Evolutionary conservation across 371 early-diverging fungal species (phyloP).

Genomic region (Rhizopus delemar): DNA sequence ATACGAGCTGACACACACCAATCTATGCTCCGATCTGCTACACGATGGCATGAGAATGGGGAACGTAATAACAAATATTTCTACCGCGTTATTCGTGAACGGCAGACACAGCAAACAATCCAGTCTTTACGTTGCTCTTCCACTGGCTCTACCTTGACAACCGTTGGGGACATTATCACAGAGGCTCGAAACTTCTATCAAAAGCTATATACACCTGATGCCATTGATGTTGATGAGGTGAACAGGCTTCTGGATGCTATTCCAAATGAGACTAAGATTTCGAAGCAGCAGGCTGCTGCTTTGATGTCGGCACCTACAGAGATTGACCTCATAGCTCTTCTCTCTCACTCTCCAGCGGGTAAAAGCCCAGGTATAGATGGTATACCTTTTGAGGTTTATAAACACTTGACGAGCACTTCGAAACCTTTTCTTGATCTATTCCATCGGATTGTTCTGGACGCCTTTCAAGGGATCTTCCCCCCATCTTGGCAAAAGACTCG

Average conservation of each 20-base stretch:
- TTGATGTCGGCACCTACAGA: neutral
- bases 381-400: slow-evolving; percentile 35
- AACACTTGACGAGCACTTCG: neutral
- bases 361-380: slow-evolving; percentile 41
- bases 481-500: slow-evolving; percentile 20
- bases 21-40: neutral
- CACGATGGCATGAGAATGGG: slow-evolving; percentile 34
- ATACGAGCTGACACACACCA: no score
- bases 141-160: neutral
- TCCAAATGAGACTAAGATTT: neutral
- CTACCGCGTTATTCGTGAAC: slow-evolving; percentile 15
- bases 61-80: slow-evolving; percentile 35
- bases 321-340: neutral
- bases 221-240: neutral
- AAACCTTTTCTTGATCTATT: neutral
- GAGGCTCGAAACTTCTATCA: slow-evolving; percentile 11
- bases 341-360: slow-evolving; percentile 10
- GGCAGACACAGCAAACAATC: slow-evolving; percentile 18
- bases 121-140: slow-evolving; percentile 4
- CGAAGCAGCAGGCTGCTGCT: no score
- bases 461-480: slow-evolving; percentile 13
- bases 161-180: slow-evolving; percentile 1
- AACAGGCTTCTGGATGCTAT: neutral
- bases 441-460: slow-evolving; percentile 15
- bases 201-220: slow-evolving; percentile 11